Conservation (phyloP, 2,329 filamentous ascomycete species). For the Neofusicoccum parvum region DNA sequence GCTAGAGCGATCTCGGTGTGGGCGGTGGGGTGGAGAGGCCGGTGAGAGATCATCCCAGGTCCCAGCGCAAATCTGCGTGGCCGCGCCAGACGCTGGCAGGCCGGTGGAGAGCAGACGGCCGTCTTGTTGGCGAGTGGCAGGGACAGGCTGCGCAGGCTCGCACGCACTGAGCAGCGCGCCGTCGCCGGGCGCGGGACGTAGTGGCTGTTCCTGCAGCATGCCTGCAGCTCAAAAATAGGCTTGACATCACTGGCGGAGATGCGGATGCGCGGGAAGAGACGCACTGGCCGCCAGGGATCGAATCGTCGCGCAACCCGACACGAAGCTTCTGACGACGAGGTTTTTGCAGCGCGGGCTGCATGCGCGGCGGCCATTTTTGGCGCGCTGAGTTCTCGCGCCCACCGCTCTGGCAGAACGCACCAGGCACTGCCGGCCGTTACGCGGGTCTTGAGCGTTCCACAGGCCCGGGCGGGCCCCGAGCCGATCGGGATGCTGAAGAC, state of each 20-base stretch:
- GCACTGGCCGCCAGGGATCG: not conserved
- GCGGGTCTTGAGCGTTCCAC: not conserved
- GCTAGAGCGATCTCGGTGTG: conserved; percentile 12
- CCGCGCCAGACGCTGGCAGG: not conserved
- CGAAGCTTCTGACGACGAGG: conserved; percentile 1
- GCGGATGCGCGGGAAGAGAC: conserved; percentile 12
- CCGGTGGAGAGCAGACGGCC: not conserved
- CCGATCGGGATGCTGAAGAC: conserved; percentile 4
- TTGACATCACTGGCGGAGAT: conserved; percentile 7
- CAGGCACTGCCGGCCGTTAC: not conserved
- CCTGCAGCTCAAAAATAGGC: not conserved
- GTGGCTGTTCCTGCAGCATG: no score
- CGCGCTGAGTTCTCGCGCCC: not conserved
- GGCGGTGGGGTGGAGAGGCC: conserved; percentile 7
- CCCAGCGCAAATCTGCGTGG: conserved; percentile 20
- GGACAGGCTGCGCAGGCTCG: not conserved
- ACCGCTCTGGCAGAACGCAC: not conserved
- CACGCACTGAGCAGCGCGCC: not conserved
- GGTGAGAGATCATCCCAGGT: conserved; percentile 14
- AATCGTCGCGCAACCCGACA: conserved; percentile 1
- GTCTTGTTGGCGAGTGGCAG: not conserved
- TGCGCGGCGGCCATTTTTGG: not conserved
- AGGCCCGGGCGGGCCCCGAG: not conserved
- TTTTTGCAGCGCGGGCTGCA: not conserved
- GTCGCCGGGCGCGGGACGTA: not conserved